Evolutionary conservation across 164 flowering plant genomes (phyloP), one percentile per base, ranked within the genome.

Genomic region (grape (Vitis vinifera)): DNA sequence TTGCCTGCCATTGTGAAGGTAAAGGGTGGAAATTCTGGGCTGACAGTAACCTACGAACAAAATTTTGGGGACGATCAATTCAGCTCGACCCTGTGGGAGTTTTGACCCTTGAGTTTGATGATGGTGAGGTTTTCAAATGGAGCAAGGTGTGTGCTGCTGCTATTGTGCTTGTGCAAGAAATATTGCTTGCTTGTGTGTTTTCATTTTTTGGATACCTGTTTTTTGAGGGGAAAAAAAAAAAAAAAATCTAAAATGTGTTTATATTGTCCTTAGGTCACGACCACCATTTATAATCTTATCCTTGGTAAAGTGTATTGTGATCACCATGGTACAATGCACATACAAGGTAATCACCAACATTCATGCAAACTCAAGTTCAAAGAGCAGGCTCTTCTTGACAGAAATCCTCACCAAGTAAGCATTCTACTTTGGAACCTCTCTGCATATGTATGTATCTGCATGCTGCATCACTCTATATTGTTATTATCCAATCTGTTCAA

Each of bases 1-100:
- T 94, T 73, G 99, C 97, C 70, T 94, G 97, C 79, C 97, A 94
- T 72, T 94, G 95, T 79, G 95, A 94, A 84, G 99, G 99, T 56
- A 92, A 75, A 75, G 99, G 99, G 29, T 94, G 99, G 99, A 94
- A 89, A 73, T 87, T 94, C 77, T 92, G 91, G 91, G 93, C 83
- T 51, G 99, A 94, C 69, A 94, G 94, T 73, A 94, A 94, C 73
- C 74, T 94, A 15, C 85, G 84, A 44, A 77, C 90, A 50, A 94
- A 91, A 73, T 94, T 94, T 73, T 89, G 95, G 97, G 99, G 99
- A 3, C 78, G 87, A 59, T 91, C 99, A 44, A 92, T 94, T 82
- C 99, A 94, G 82, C 89, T 94, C 76, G 92, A 94, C 67, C 99
- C 99, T 59, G 89, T 88, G 57, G 99, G 97, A 59, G 79, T 81